A percentile compares a stretch with the other conserved stretches of the same genome.
phyloP scores from a whole-genome alignment of 495 filamentous ascomycete species.

The Beverwykella pulmonaria region DNA sequence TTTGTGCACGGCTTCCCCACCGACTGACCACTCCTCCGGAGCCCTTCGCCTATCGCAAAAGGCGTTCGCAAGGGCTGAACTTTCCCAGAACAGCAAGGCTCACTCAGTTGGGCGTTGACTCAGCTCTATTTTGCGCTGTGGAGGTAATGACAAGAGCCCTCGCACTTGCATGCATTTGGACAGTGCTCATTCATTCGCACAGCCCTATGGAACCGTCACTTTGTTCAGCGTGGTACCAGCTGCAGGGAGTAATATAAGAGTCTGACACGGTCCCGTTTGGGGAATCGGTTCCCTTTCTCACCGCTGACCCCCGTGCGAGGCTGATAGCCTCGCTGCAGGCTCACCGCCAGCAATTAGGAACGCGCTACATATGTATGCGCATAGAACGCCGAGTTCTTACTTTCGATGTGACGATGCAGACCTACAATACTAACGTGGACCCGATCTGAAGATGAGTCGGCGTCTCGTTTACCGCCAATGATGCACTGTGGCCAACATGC shows the following conservation, averaged over 20 bases:
- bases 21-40: neutral
- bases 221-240: slow-evolving; percentile 3
- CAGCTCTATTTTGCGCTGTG: neutral
- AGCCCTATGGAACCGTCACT: slow-evolving; percentile 36
- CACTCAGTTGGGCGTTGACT: neutral
- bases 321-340: slow-evolving; percentile 22
- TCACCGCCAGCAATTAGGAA: slow-evolving; percentile 5
- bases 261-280: slow-evolving; percentile 1
- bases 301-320: slow-evolving; percentile 24
- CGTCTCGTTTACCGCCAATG: neutral
- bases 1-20: neutral
- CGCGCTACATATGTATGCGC: slow-evolving; percentile 21
- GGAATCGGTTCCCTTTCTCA: slow-evolving; percentile 8
- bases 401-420: slow-evolving; percentile 6
- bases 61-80: slow-evolving; percentile 5
- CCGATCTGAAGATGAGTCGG: neutral
- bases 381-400: neutral
- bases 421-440: neutral
- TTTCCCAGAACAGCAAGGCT: slow-evolving; percentile 2
- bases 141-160: neutral
- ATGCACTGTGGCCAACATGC: neutral
- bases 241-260: slow-evolving; percentile 26
- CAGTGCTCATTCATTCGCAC: slow-evolving; percentile 7
- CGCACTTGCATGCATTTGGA: too few relatives aligned
- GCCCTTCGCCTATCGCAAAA: neutral